Evolutionary conservation across 352 stramenopile species (phyloP).

Genomic region (Globisporangium rhizosaccharum): DNA sequence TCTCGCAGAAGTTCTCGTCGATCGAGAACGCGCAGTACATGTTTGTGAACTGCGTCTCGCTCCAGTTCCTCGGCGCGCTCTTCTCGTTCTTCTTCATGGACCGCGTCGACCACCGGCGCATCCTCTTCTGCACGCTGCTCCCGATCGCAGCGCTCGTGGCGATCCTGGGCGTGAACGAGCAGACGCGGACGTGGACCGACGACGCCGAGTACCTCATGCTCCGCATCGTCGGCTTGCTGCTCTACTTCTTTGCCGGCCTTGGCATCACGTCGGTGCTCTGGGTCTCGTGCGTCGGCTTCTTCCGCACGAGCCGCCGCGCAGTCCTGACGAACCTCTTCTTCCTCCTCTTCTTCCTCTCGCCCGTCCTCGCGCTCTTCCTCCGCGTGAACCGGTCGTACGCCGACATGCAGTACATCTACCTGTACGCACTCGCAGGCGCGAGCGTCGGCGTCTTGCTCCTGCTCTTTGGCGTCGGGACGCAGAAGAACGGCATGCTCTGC

Average conservation of each 20-base stretch:
- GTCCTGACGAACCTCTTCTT: conserved; percentile 66
- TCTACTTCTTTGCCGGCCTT: conserved; percentile 79
- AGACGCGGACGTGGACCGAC: conserved; percentile 40
- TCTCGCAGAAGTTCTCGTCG: conserved; percentile 50
- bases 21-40: conserved; percentile 69
- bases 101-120: conserved; percentile 64
- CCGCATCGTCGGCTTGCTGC: conserved; percentile 57
- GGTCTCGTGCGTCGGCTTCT: conserved; percentile 68
- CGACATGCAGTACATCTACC: conserved; percentile 46
- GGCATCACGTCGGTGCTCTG: conserved; percentile 69
- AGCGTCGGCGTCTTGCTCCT: conserved; percentile 38
- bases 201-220: conserved; percentile 60
- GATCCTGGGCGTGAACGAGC: conserved; percentile 54
- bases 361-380: conserved; percentile 36
- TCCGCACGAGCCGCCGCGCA: conserved; percentile 55
- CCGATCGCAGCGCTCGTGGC: conserved; percentile 40
- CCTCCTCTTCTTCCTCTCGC: conserved; percentile 69
- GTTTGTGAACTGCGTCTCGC: conserved; percentile 67
- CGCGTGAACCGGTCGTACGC: conserved; percentile 26
- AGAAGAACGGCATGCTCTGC: conserved; percentile 65
- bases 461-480: conserved; percentile 47
- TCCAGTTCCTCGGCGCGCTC: conserved; percentile 67
- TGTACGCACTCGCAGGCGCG: conserved; percentile 45
- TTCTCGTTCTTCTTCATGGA: conserved; percentile 88
- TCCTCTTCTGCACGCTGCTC: conserved; percentile 66